phyloP scores from a whole-genome alignment of 2,329 filamentous ascomycete species.

The Arthrobotrys entomopaga region DNA sequence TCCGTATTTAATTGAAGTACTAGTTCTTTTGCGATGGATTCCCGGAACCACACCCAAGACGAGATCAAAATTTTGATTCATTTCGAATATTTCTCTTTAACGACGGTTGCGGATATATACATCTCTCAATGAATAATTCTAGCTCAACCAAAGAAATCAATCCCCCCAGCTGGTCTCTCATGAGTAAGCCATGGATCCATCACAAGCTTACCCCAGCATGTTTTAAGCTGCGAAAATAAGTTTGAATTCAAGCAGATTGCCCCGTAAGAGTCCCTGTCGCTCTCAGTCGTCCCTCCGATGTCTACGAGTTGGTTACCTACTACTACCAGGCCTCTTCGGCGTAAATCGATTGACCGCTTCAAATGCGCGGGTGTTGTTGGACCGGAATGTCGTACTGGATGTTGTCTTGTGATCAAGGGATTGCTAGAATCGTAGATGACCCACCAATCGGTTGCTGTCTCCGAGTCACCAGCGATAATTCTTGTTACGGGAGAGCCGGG shows the following conservation, averaged over 20 bases:
- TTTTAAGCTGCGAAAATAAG: too few relatives aligned
- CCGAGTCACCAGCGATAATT: constrained; percentile 17
- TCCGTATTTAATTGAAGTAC: too few relatives aligned
- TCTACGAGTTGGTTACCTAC: not conserved
- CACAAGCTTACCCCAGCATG: too few relatives aligned
- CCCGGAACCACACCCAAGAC: too few relatives aligned
- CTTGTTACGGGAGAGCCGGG: not conserved
- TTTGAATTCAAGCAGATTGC: constrained; percentile 10
- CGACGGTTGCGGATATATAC: too few relatives aligned
- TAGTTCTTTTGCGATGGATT: too few relatives aligned
- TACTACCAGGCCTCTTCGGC: not conserved
- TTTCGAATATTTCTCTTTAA: too few relatives aligned
- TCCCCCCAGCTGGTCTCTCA: too few relatives aligned
- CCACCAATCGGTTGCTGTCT: constrained; percentile 1
- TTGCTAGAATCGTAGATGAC: constrained; percentile 5
- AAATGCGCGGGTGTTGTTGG: not conserved
- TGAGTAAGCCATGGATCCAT: too few relatives aligned
- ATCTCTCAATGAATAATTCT: too few relatives aligned
- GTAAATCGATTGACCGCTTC: not conserved
- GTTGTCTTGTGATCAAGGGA: not conserved
- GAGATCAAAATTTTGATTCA: too few relatives aligned
- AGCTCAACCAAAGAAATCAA: too few relatives aligned
- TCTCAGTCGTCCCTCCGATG: constrained; percentile 12
- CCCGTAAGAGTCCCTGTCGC: not conserved
- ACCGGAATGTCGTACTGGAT: not conserved